These are phyloP conservation scores for Zasmidium citrigriseum DNA, from an alignment of 2,329 filamentous ascomycete genomes.

Conservation along the genomic window DNA sequence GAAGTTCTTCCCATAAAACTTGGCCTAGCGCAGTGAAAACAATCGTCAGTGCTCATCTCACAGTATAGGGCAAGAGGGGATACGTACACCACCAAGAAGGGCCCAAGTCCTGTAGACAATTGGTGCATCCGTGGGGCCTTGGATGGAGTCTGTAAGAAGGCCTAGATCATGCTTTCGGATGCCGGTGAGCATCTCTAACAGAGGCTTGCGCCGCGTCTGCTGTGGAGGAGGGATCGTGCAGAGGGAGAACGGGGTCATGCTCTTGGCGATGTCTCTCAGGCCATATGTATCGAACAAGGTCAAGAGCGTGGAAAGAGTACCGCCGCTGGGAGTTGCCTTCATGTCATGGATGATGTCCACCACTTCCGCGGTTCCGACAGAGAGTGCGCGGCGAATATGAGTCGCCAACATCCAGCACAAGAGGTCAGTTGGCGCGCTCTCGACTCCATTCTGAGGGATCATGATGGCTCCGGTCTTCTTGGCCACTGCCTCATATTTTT, in stretches of 20 bases:
- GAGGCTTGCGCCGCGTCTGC: constrained; percentile 32
- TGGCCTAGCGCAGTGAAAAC: too few relatives aligned
- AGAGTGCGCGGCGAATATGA: constrained; percentile 54
- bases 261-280: constrained; percentile 49
- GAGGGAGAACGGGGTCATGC: constrained; percentile 54
- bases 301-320: constrained; percentile 66
- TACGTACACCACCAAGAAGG: constrained; percentile 50
- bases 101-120: constrained; percentile 63
- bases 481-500: constrained; percentile 61
- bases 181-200: constrained; percentile 50
- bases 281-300: constrained; percentile 52
- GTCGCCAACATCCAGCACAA: constrained; percentile 53
- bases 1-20: constrained; percentile 61
- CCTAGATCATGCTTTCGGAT: constrained; percentile 59
- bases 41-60: too few relatives aligned
- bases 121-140: constrained; percentile 55
- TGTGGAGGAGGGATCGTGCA: constrained; percentile 45
- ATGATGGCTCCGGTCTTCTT: constrained; percentile 63
- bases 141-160: constrained; percentile 56
- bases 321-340: constrained; percentile 57
- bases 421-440: constrained; percentile 63
- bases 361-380: constrained; percentile 52
- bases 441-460: constrained; percentile 62
- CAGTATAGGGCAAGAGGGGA: too few relatives aligned
- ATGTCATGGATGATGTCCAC: constrained; percentile 50